Conservation (phyloP, 2,329 filamentous ascomycete species). For the Sclerotinia spermophila region DNA sequence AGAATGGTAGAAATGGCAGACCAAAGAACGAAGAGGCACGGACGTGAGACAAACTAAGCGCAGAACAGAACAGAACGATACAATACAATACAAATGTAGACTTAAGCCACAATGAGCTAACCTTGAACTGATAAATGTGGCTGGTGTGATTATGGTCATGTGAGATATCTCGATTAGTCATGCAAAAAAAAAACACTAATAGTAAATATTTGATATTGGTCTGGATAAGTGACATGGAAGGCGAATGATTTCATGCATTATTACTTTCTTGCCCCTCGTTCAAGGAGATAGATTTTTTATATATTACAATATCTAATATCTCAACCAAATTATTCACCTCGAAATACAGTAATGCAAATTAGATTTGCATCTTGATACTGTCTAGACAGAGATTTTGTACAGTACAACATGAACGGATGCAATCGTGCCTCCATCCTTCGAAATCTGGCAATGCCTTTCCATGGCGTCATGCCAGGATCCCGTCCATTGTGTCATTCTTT, state of each 20-base stretch:
- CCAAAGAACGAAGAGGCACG: conserved; percentile 2
- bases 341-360: conserved; percentile 7
- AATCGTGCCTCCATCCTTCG: conserved; percentile 32
- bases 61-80: background rate
- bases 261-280: background rate
- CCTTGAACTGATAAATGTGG: background rate
- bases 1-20: background rate
- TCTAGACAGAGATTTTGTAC: conserved; percentile 1
- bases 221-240: too few relatives aligned
- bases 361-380: background rate
- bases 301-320: background rate
- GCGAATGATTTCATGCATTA: background rate
- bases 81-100: background rate
- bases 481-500: background rate
- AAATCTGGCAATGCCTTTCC: conserved; percentile 30
- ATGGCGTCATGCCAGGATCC: conserved; percentile 11
- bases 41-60: conserved; percentile 5
- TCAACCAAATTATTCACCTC: background rate
- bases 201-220: background rate
- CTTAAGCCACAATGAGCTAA: background rate
- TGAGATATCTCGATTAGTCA: background rate
- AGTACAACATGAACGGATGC: conserved; percentile 35
- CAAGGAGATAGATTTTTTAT: background rate
- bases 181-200: background rate
- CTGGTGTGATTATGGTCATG: background rate